Evolutionary conservation across 768 basidiomycete genomes (phyloP).

Genomic region (Pisolithus tinctorius): DNA sequence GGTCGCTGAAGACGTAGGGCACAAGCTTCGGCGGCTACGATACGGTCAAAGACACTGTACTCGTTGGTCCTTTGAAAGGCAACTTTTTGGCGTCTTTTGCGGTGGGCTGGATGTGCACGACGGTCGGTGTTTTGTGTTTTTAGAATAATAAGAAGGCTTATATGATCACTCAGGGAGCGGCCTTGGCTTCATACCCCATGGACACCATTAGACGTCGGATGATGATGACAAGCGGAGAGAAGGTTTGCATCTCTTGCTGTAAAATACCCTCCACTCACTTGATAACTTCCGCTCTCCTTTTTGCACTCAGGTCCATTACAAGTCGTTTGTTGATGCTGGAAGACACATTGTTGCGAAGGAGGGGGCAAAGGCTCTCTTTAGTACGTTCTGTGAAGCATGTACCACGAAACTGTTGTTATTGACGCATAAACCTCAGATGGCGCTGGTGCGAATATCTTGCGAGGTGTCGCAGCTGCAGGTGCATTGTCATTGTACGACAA

Average conservation of each 20-base stretch:
- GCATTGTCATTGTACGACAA: constrained; percentile 62
- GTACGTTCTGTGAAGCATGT: constrained; percentile 13
- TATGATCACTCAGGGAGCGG: constrained; percentile 23
- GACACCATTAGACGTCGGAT: constrained; percentile 41
- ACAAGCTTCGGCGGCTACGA: constrained; percentile 39
- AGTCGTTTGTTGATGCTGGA: constrained; percentile 32
- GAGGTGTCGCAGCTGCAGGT: constrained; percentile 45
- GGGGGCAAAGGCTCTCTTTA: constrained; percentile 32
- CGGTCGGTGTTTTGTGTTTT: constrained; percentile 17
- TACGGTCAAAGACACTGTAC: constrained; percentile 31
- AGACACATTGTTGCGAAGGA: constrained; percentile 36
- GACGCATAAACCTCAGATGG: constrained; percentile 39
- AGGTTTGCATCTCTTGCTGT: constrained; percentile 6
- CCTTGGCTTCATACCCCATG: constrained; percentile 35
- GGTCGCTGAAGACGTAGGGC: neutral
- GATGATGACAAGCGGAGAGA: constrained; percentile 42
- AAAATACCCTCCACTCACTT: neutral
- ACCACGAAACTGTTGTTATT: neutral
- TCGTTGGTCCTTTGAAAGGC: constrained; percentile 32
- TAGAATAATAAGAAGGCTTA: neutral
- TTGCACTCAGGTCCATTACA: constrained; percentile 30
- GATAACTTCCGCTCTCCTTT: neutral
- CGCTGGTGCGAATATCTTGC: constrained; percentile 50
- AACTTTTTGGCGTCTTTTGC: constrained; percentile 36
- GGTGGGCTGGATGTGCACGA: constrained; percentile 38